Evolutionary conservation across 2,329 filamentous ascomycete genomes (phyloP), one percentile per base, ranked within the genome.

Genomic region (Aspergillus flavus): DNA sequence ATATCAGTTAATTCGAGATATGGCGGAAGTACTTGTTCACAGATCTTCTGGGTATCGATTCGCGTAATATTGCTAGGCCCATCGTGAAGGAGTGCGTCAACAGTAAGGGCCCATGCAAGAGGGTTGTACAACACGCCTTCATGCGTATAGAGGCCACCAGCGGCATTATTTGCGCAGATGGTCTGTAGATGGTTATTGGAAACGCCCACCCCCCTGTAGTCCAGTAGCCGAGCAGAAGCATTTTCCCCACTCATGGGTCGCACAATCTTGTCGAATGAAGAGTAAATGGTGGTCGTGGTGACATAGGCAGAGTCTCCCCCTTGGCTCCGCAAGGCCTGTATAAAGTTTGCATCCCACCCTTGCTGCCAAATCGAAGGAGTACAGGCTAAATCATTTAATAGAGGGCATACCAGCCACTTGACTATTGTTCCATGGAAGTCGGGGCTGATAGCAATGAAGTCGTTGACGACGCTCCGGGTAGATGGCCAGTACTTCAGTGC

Each of bases 401-500:
- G 63, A 52, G 70, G 69, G 28, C 72, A 75, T 19, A 77, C 54
- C 4, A 78, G 56, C 53, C 79, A 74, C 21, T 77, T 79, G 1
- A 80, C 61, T 1, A 77, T 57, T 0, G 83, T 84, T 53, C 84
- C 84, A 59, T 81, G 79, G 68, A 85, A 87, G 67, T 86, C 85
- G 1, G 84, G 79, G 11, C 80, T 82, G 54, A 87, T 77, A 52
- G 82, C 79, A 46, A 88, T 77, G 70, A 85, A 81, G 69, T 87
- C 81, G n/a, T 76, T 77, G 2, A 83, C 78, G 0, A 76, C 73
- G 2, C 64, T 66, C 4, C 81, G 79, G 1, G 82, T 84, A 1
- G 81, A 84, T 0, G 84, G 84, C 82, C 83, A 87, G 76, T 85
- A 87, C 66, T 86, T 86, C 65, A 85, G 75, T 0, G 82, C 84